phyloP scores from a whole-genome alignment of 345 rosid species.

The Rubroshorea leprosula region DNA sequence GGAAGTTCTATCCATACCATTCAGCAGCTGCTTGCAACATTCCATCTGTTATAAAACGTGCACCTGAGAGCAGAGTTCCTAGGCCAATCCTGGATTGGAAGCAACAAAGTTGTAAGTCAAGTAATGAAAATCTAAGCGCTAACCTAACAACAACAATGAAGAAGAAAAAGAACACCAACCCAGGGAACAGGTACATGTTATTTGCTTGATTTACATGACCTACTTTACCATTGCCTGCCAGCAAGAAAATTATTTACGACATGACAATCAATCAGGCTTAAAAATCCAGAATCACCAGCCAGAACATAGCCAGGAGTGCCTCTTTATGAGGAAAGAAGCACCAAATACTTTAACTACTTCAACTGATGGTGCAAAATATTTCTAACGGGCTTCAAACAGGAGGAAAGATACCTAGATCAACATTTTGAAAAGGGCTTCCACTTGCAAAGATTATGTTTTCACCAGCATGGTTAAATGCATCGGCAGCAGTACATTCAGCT shows the following conservation, averaged over 20 bases:
- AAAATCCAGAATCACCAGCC: slow-evolving; percentile 10
- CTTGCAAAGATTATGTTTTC: slow-evolving; percentile 83
- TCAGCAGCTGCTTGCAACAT: slow-evolving; percentile 90
- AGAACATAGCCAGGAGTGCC: slow-evolving; percentile 2
- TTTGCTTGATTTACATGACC: slow-evolving; percentile 98
- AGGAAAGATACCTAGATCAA: slow-evolving; percentile 62
- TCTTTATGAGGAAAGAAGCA: neutral
- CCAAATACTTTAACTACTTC: neutral
- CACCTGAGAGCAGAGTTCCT: slow-evolving; percentile 84
- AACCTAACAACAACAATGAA: slow-evolving; percentile 10
- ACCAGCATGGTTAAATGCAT: slow-evolving; percentile 87
- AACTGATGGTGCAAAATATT: slow-evolving; percentile 24
- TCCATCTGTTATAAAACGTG: slow-evolving; percentile 67
- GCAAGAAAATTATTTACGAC: slow-evolving; percentile 9
- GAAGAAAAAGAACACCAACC: slow-evolving; percentile 42
- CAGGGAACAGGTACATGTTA: slow-evolving; percentile 98
- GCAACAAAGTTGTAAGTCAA: slow-evolving; percentile 6
- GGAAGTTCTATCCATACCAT: slow-evolving; percentile 40
- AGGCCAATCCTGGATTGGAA: slow-evolving; percentile 65
- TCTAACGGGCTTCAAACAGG: slow-evolving; percentile 11
- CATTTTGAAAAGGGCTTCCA: slow-evolving; percentile 91
- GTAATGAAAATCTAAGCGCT: neutral
- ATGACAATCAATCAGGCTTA: neutral
- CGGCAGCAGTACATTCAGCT: slow-evolving; percentile 92
- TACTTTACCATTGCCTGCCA: slow-evolving; percentile 72